Evolutionary conservation across 805 yeast species (phyloP), one percentile per base, ranked within the genome.

Genomic region (Lipomyces yamanashiensis): DNA sequence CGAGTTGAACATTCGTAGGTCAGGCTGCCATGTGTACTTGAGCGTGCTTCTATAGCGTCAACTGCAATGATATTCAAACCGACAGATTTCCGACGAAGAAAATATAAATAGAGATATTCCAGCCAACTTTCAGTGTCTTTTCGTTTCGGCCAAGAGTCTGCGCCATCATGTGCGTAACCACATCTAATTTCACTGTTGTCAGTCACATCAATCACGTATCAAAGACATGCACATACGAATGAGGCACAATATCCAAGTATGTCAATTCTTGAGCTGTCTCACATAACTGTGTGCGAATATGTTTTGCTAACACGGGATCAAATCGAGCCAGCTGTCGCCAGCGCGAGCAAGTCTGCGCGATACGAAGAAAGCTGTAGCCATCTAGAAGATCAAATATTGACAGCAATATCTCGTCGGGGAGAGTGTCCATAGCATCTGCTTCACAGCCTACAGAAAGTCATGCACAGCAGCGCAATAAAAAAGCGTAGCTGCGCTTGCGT

Each of bases 1-100:
- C 13, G 50, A 3, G 62, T 44, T 6, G 58, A 47, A 34, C 67
- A 65, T 43, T 64, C 69, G 58, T 39, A 15, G 41, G n/a, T 12
- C 41, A 39, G n/a, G n/a, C n/a, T 39, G 13, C n/a, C n/a, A 12
- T 39, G 41, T 12, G 41, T 39, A 12, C n/a, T 15, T 39, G 41
- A 39, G 41, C 41, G n/a, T 39, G 41, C 41, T 39, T 50, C 36
- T 4, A 36, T 50, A 9, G 15, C 40, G 10, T 34, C 43, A 1
- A 50, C 15, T 9, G 58, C 51, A 34, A 36, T 19, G 15, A 64
- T 34, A 13, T 49, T 59, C 13, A 64, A 50, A 3, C 52, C 63
- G 19, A 60, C 45, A 5, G 40, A n/a, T 23, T 64, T 64, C 39
- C 56, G 67, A 9, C 67, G 67, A 12, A 64, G 54, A 19, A 64